Conservation (phyloP, 208 protist species). For the Leishmania amazonensis region DNA sequence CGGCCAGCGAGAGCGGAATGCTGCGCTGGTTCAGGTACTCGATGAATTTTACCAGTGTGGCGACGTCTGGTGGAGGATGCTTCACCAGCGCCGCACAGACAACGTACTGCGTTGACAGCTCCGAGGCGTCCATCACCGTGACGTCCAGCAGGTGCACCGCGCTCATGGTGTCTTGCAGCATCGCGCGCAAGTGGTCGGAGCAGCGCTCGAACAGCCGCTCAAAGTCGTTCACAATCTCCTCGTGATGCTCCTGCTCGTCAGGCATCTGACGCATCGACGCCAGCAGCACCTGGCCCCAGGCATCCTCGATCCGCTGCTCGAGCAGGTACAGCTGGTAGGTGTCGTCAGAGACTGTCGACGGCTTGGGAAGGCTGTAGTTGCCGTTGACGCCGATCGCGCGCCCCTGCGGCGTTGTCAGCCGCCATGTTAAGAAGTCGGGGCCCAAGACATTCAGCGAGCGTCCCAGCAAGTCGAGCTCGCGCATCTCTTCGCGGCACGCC, state of each 20-base stretch:
- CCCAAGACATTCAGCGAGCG: conserved; percentile 41
- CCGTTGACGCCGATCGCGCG: conserved; percentile 23
- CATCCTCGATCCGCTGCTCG: conserved; percentile 49
- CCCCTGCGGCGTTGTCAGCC: conserved; percentile 30
- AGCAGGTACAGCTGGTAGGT: conserved; percentile 29
- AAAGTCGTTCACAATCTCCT: conserved; percentile 71
- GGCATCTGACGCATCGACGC: conserved; percentile 47
- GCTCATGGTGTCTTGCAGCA: conserved; percentile 38
- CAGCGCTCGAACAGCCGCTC: conserved; percentile 56
- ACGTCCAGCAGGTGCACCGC: conserved; percentile 45
- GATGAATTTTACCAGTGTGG: conserved; percentile 47
- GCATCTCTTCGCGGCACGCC: conserved; percentile 35
- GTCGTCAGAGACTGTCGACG: conserved; percentile 16
- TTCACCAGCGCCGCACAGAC: conserved; percentile 56
- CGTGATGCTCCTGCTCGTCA: conserved; percentile 72
- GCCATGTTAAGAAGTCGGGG: conserved; percentile 42
- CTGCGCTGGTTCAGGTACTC: conserved; percentile 43
- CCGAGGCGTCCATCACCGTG: conserved; percentile 23
- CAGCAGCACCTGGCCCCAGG: conserved; percentile 66
- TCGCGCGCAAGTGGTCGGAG: conserved; percentile 62
- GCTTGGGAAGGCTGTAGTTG: conserved; percentile 29
- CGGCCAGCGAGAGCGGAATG: conserved; percentile 43
- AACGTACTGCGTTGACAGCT: conserved; percentile 47
- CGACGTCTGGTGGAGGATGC: conserved; percentile 38
- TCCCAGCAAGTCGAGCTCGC: conserved; percentile 30